These are phyloP conservation scores for Fusarium tuaranense DNA, from an alignment of 2,329 filamentous ascomycete genomes.

Conservation along the genomic window DNA sequence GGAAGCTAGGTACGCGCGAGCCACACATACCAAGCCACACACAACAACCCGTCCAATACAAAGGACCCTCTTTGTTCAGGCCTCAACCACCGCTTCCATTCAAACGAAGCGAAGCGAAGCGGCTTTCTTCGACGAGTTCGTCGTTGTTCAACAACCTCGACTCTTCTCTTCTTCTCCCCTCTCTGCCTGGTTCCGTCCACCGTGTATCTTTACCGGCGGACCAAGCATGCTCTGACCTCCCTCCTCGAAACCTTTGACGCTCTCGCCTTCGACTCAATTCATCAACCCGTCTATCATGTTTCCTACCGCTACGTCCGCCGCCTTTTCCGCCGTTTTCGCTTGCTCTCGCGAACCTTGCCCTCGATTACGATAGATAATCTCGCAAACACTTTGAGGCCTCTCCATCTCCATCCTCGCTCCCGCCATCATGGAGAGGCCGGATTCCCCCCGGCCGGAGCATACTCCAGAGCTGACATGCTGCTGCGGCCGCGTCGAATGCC, in stretches of 20 bases:
- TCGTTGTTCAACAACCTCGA: slow-evolving; percentile 13
- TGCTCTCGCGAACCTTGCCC: slow-evolving; percentile 13
- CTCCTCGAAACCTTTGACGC: not conserved
- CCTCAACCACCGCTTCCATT: slow-evolving; percentile 30
- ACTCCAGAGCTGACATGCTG: slow-evolving; percentile 74
- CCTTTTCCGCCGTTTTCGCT: slow-evolving; percentile 13
- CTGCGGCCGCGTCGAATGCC: slow-evolving; percentile 84
- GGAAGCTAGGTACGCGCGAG: slow-evolving; percentile 22
- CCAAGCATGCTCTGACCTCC: slow-evolving; percentile 28
- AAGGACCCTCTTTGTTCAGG: slow-evolving; percentile 34
- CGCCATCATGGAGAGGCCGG: slow-evolving; percentile 43
- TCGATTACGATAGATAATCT: slow-evolving; percentile 34
- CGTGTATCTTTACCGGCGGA: not conserved
- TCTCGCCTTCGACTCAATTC: slow-evolving; percentile 1
- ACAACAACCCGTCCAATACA: slow-evolving; percentile 10
- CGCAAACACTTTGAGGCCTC: slow-evolving; percentile 26
- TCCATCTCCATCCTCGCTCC: slow-evolving; percentile 32
- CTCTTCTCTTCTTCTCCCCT: not conserved
- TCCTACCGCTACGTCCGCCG: slow-evolving; percentile 19
- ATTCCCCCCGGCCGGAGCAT: slow-evolving; percentile 36
- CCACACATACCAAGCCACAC: slow-evolving; percentile 30
- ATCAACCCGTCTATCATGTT: slow-evolving; percentile 33
- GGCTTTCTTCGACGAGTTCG: slow-evolving; percentile 20
- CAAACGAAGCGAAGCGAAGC: slow-evolving; percentile 18
- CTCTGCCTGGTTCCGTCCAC: not conserved